Percentiles rank a stretch among this genome's conserved stretches.
Conservation (phyloP, 78 protist species). For the Dictyostelium citrinum region DNA sequence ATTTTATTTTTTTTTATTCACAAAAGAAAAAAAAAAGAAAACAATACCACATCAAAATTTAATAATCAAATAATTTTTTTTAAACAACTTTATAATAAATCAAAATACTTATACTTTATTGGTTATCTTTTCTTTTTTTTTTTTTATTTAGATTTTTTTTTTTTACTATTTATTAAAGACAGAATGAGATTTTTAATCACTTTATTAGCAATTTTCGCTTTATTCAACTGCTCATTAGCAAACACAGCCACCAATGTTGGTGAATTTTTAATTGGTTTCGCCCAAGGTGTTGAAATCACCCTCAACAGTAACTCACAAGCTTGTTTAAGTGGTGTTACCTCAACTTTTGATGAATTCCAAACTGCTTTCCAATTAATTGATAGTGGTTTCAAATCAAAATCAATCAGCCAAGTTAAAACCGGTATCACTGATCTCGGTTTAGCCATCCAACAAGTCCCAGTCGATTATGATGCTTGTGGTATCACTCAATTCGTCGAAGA, state of each 20-base stretch:
- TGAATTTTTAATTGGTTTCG: slow-evolving; percentile 33
- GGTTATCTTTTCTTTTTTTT: too few relatives aligned
- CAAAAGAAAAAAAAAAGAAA: too few relatives aligned
- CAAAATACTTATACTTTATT: background rate
- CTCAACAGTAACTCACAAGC: slow-evolving; percentile 14
- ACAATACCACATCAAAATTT: background rate
- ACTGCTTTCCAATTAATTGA: slow-evolving; percentile 10
- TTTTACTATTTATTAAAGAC: background rate
- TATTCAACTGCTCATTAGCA: background rate
- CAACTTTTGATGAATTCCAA: slow-evolving; percentile 27
- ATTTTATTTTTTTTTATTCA: background rate
- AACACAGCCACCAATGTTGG: background rate
- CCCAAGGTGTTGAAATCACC: slow-evolving; percentile 33
- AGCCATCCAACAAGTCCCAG: slow-evolving; percentile 42
- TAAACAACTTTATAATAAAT: too few relatives aligned
- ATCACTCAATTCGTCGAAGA: slow-evolving; percentile 37
- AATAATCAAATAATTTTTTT: background rate
- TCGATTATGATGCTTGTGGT: slow-evolving; percentile 13
- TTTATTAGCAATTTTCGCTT: background rate
- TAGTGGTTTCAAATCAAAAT: slow-evolving; percentile 38
- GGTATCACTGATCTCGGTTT: slow-evolving; percentile 43
- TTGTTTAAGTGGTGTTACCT: slow-evolving; percentile 1
- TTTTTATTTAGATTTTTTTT: background rate
- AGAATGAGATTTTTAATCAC: background rate
- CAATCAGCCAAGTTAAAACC: background rate